Evolutionary conservation across 208 protist genomes (phyloP).

Genomic region (Leishmania aethiopica): DNA sequence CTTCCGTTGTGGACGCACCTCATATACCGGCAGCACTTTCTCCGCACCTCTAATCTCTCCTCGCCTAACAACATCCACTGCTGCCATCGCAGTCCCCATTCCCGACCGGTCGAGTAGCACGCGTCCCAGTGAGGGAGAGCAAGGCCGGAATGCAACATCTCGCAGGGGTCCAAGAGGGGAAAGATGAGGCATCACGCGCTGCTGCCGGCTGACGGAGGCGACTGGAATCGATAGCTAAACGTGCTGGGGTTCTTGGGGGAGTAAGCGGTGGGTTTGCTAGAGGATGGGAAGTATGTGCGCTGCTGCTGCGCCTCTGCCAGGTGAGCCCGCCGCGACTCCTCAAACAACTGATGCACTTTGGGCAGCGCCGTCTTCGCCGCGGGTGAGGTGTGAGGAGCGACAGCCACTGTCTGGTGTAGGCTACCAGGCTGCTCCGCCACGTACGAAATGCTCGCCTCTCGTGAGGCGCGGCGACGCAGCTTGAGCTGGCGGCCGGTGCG

Average conservation of each 20-base stretch:
- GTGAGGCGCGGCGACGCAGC: slow-evolving; percentile 39
- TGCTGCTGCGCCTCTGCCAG: slow-evolving; percentile 56
- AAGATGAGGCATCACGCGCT: background rate
- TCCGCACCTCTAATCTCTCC: background rate
- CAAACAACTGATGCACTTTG: slow-evolving; percentile 66
- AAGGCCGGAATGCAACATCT: background rate
- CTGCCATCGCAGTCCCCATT: background rate
- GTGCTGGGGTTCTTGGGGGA: slow-evolving; percentile 56
- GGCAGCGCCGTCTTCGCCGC: slow-evolving; percentile 30
- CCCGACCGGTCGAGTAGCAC: background rate
- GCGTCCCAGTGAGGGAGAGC: background rate
- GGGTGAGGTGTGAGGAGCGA: background rate
- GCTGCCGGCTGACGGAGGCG: background rate
- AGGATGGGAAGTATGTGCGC: slow-evolving; percentile 46
- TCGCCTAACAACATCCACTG: background rate
- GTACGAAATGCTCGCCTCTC: slow-evolving; percentile 1
- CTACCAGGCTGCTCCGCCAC: background rate
- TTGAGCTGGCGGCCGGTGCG: slow-evolving; percentile 57
- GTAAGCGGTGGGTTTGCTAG: slow-evolving; percentile 27
- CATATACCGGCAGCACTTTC: background rate
- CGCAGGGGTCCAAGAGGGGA: background rate
- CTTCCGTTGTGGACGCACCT: background rate
- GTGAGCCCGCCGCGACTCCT: slow-evolving; percentile 61
- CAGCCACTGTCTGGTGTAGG: background rate
- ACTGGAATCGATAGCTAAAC: slow-evolving; percentile 74